Evolutionary conservation across 1,284 basidiomycete genomes (phyloP).

Genomic region (Cryptococcus amylolentus): DNA sequence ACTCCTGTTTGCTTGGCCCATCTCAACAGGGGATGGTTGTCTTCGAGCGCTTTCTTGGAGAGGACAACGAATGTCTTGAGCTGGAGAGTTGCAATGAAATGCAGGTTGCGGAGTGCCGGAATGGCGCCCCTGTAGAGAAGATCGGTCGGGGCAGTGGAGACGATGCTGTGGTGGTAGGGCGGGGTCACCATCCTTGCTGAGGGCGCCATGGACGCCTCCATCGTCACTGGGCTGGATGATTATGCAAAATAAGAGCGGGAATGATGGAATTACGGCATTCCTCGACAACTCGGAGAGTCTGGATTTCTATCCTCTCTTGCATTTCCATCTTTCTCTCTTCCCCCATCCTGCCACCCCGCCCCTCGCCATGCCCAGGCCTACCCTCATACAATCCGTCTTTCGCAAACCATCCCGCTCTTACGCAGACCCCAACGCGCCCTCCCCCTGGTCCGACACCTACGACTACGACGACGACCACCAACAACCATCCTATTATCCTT

Average conservation of each 20-base stretch:
- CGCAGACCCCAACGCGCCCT: conserved; percentile 30
- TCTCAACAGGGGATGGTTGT: conserved; percentile 21
- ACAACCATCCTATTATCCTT: neutral
- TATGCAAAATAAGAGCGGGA: no score
- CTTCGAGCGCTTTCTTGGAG: conserved; percentile 51
- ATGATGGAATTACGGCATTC: neutral
- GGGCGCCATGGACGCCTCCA: neutral
- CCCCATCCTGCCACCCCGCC: neutral
- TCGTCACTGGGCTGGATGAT: neutral
- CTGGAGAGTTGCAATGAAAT: conserved; percentile 47
- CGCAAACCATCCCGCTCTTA: conserved; percentile 42
- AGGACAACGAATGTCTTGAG: conserved; percentile 59
- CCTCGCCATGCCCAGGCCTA: conserved; percentile 39
- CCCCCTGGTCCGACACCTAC: conserved; percentile 30
- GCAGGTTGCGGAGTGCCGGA: conserved; percentile 36
- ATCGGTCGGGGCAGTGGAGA: conserved; percentile 13
- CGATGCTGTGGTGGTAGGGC: conserved; percentile 21
- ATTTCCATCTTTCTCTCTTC: neutral
- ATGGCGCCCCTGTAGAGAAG: conserved; percentile 42
- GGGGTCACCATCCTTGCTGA: conserved; percentile 19
- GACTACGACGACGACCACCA: conserved; percentile 8
- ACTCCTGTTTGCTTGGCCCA: conserved; percentile 31
- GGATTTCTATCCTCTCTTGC: neutral
- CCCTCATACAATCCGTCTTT: conserved; percentile 38
- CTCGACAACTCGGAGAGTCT: no score